A percentile compares a stretch with the other conserved stretches of the same genome.
Conservation (phyloP, 108 stramenopile genomes). For the Epipyxis sp. region DNA sequence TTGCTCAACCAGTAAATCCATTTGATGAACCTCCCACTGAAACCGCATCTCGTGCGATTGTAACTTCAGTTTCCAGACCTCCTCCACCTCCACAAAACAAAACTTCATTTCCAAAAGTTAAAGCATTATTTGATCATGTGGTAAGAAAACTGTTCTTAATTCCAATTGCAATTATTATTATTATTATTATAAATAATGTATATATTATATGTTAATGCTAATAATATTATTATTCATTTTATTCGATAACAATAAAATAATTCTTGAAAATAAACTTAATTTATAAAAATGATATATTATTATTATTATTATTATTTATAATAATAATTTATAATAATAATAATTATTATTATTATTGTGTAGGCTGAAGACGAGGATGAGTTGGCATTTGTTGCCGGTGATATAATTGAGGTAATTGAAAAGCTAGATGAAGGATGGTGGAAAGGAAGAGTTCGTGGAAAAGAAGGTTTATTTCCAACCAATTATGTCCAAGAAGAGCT, state of each 20-base stretch:
- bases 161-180: no score
- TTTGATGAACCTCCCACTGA: not conserved
- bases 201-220: no score
- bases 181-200: no score
- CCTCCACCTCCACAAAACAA: not conserved
- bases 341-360: not conserved
- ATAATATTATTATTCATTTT: no score
- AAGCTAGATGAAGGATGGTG: slow-evolving; percentile 19
- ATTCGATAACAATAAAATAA: no score
- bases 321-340: no score
- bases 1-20: not conserved
- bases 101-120: no score
- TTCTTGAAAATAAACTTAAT: no score
- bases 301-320: no score
- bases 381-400: slow-evolving; percentile 3
- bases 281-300: no score
- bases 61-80: not conserved
- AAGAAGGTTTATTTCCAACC: slow-evolving; percentile 17
- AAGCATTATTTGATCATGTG: no score
- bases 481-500: not conserved
- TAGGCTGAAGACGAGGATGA: slow-evolving; percentile 9
- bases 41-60: not conserved
- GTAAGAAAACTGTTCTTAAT: no score
- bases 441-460: not conserved
- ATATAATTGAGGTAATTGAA: slow-evolving; percentile 12